Percentiles rank a stretch among this genome's conserved stretches.
Conservation (phyloP, 2,329 filamentous ascomycete species). For the Trichoderma brevicompactum region DNA sequence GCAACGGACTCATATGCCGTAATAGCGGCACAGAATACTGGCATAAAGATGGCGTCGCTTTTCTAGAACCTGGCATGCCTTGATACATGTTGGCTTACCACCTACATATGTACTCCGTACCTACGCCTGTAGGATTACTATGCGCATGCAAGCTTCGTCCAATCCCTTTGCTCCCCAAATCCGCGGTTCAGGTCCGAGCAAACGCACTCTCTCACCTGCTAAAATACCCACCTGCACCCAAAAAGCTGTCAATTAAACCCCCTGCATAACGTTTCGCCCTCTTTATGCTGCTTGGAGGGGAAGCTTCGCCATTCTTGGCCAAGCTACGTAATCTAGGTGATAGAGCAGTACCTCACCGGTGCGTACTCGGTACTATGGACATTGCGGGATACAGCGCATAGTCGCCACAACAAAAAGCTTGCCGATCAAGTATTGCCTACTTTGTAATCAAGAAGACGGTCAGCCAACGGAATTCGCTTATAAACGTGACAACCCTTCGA, state of each 20-base stretch:
- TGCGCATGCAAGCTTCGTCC: conserved; percentile 12
- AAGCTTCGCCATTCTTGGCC: not conserved
- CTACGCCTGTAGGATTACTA: no score
- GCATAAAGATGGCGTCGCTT: no score
- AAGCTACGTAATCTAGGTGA: not conserved
- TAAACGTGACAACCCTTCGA: conserved; percentile 22
- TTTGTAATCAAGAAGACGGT: not conserved
- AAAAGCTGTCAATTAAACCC: conserved; percentile 19
- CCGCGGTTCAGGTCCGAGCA: not conserved
- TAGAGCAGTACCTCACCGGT: not conserved
- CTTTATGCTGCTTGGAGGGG: not conserved
- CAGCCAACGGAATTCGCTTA: conserved; percentile 7
- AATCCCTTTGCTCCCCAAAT: conserved; percentile 12
- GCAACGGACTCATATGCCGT: no score
- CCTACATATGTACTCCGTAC: no score
- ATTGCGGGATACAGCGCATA: not conserved
- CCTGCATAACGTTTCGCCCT: not conserved
- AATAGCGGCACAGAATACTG: no score
- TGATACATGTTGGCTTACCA: no score
- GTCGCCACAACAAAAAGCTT: not conserved
- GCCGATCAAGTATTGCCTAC: not conserved
- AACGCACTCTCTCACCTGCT: conserved; percentile 1
- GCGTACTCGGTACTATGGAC: not conserved
- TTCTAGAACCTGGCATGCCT: no score
- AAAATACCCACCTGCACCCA: conserved; percentile 6